These are phyloP conservation scores for Haematococcus lacustris DNA, from an alignment of 139 green algal genomes.

Conservation along the genomic window DNA sequence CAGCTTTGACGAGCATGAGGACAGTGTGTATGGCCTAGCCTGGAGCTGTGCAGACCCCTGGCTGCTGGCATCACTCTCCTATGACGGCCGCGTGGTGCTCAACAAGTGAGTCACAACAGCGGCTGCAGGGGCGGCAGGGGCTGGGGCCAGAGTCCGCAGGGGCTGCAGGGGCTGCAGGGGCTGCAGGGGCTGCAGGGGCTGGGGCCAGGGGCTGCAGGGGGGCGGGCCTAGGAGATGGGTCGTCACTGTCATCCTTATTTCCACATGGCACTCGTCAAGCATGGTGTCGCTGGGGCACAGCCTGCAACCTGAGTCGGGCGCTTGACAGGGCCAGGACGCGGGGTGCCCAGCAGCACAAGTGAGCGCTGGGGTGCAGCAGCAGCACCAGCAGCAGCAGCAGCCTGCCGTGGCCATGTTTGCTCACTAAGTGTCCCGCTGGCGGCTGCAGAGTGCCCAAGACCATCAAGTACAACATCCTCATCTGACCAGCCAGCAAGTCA, in stretches of 20 bases:
- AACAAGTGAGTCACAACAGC: constrained; percentile 28
- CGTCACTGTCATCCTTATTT: not conserved
- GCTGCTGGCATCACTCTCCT: constrained; percentile 72
- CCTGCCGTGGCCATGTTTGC: too few species aligned
- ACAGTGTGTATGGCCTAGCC: constrained; percentile 66
- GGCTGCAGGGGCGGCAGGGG: not conserved
- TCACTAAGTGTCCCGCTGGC: too few species aligned
- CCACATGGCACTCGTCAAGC: not conserved
- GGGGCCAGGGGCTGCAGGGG: not conserved
- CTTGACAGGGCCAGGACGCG: too few species aligned
- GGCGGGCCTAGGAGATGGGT: not conserved
- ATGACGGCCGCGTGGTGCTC: constrained; percentile 70
- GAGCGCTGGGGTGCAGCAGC: too few species aligned
- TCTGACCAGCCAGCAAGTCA: too few species aligned
- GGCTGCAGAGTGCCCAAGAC: constrained; percentile 41
- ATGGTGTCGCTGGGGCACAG: not conserved
- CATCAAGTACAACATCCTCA: constrained; percentile 76
- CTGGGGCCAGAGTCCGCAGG: not conserved
- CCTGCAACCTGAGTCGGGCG: too few species aligned
- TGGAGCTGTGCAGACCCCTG: constrained; percentile 74
- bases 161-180: not conserved
- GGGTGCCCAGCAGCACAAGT: too few species aligned
- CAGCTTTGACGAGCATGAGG: constrained; percentile 74
- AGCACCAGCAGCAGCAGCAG: too few species aligned
- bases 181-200: not conserved